phyloP scores from a whole-genome alignment of 371 early-diverging fungal genomes.

The Mortierella sp. region DNA sequence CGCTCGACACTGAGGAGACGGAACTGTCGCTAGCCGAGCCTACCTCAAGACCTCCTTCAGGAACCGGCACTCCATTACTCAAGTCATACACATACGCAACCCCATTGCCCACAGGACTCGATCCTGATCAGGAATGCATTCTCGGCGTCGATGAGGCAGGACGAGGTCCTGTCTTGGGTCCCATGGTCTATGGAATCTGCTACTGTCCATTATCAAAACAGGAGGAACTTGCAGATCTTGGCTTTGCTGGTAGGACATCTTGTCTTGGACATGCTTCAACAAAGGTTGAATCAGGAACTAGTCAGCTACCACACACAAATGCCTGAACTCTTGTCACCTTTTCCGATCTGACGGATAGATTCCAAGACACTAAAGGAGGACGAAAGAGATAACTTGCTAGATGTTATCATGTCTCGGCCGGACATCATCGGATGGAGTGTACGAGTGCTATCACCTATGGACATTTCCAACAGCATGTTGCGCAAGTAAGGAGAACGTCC shows the following conservation, averaged over 20 bases:
- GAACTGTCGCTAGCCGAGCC: constrained; percentile 6
- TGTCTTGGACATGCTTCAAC: no score
- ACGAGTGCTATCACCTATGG: constrained; percentile 84
- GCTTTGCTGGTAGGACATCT: constrained; percentile 86
- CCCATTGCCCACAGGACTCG: constrained; percentile 27
- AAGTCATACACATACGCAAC: constrained; percentile 53
- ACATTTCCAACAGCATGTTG: constrained; percentile 92
- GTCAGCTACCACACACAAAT: no score
- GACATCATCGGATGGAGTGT: constrained; percentile 91
- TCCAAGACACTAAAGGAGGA: constrained; percentile 89
- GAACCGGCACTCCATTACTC: constrained; percentile 37
- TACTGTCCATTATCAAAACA: constrained; percentile 76
- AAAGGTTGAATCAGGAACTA: no score
- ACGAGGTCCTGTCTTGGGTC: constrained; percentile 98
- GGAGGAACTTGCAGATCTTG: constrained; percentile 71
- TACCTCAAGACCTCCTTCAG: constrained; percentile 32
- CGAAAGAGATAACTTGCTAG: constrained; percentile 77
- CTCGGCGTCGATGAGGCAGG: constrained; percentile 99
- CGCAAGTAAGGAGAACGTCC: constrained; percentile 55
- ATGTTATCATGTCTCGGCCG: constrained; percentile 62
- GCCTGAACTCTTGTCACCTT: no score
- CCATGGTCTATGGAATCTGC: constrained; percentile 96
- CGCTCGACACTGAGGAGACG: constrained; percentile 31
- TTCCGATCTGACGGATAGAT: constrained; percentile 61
- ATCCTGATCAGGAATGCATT: constrained; percentile 69